phyloP scores from a whole-genome alignment of 2,329 filamentous ascomycete genomes.

The Ophiostoma montium region DNA sequence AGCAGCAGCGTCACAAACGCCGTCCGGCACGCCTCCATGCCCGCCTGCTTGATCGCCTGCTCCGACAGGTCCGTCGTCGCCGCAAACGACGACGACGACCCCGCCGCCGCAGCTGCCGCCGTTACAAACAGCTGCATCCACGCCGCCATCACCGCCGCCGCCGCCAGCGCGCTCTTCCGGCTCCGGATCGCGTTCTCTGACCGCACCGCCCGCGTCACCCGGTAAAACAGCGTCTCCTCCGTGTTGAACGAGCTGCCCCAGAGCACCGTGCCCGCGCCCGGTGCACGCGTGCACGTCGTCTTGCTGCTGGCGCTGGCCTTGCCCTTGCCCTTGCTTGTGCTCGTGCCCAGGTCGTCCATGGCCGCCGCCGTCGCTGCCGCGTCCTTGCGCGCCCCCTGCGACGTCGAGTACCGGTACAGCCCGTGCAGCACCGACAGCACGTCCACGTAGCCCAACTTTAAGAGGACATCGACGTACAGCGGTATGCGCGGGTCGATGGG shows the following conservation, averaged over 20 bases:
- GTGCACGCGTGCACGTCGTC: neutral
- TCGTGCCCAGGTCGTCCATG: neutral
- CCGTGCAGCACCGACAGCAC: slow-evolving; percentile 39
- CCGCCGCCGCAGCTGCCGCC: slow-evolving; percentile 30
- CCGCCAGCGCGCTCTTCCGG: slow-evolving; percentile 32
- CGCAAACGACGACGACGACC: too few relatives aligned
- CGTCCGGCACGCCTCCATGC: slow-evolving; percentile 46
- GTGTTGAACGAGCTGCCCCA: slow-evolving; percentile 46
- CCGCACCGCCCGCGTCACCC: slow-evolving; percentile 76
- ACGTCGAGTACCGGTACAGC: slow-evolving; percentile 43
- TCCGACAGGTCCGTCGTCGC: slow-evolving; percentile 22
- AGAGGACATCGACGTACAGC: slow-evolving; percentile 43
- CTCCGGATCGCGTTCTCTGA: slow-evolving; percentile 34
- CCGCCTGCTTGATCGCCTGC: slow-evolving; percentile 29
- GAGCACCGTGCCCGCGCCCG: slow-evolving; percentile 16
- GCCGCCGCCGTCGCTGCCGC: neutral
- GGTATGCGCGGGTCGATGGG: slow-evolving; percentile 45
- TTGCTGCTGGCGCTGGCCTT: slow-evolving; percentile 7
- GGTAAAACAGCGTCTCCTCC: slow-evolving; percentile 88
- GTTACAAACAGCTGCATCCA: slow-evolving; percentile 47
- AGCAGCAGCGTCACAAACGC: slow-evolving; percentile 51
- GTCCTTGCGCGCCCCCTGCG: slow-evolving; percentile 24
- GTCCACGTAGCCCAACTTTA: slow-evolving; percentile 36
- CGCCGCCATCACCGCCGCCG: slow-evolving; percentile 35
- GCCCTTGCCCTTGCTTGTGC: slow-evolving; percentile 2